Percentiles rank a stretch among this genome's conserved stretches.
These are phyloP conservation scores for Diaporthe sp. DNA, from an alignment of 2,329 filamentous ascomycete genomes.

Conservation along the genomic window DNA sequence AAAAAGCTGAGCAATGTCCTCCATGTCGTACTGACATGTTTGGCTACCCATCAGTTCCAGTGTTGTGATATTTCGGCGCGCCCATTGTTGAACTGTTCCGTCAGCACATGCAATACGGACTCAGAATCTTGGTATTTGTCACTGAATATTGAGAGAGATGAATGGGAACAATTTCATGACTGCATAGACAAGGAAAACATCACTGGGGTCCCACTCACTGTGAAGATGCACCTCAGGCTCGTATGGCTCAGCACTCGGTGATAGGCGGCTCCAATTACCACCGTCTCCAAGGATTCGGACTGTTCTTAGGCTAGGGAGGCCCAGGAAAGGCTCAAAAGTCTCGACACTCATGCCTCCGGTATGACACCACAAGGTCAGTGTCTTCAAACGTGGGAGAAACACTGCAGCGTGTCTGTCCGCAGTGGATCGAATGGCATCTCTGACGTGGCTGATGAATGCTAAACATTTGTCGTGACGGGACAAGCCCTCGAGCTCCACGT, in stretches of 20 bases:
- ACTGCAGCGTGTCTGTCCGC: not conserved
- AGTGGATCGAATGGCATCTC: not conserved
- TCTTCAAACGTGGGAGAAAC: not conserved
- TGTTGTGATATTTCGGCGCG: not conserved
- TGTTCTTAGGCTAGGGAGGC: not conserved
- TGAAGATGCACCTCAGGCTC: not conserved
- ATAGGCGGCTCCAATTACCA: not conserved
- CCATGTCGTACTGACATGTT: not conserved
- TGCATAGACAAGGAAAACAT: not conserved
- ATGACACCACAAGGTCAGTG: not conserved
- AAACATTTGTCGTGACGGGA: not conserved
- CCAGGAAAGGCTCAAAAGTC: not conserved
- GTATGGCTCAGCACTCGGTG: no score
- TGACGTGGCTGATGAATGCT: not conserved
- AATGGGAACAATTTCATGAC: not conserved
- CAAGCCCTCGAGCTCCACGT: rapidly evolving
- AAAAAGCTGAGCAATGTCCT: not conserved
- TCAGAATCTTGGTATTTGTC: not conserved
- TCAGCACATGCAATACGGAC: not conserved
- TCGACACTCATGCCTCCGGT: not conserved
- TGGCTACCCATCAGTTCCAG: not conserved
- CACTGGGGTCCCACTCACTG: not conserved
- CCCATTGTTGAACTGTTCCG: not conserved
- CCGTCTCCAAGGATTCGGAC: rapidly evolving
- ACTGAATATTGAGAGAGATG: not conserved